Base-by-base conservation (phyloP, 257 asterid species). In the Lavandula angustifolia region DNA sequence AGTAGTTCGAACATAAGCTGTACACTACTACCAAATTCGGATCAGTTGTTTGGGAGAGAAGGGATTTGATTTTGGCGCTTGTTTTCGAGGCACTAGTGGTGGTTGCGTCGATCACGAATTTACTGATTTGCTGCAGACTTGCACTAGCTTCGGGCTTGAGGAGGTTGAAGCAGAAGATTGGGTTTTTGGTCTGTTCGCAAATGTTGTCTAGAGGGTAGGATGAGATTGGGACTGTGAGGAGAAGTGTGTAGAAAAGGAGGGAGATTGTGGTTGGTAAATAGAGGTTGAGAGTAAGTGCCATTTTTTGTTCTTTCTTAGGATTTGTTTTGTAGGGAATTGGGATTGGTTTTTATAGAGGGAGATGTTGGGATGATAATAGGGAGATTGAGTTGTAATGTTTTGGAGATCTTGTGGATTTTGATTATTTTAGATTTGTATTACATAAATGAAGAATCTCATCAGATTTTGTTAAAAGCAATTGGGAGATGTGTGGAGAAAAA, bases 1-100 rank as follows among this genome's bases (percentile, higher is more conserved):
- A 73, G 54, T 67, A 73, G 37, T 67, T 73, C 0, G 70, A 22
- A 29, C 78, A 73, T 0, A 67, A 27, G 60, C 48, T 67, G 9
- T 74, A 74, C 5, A 74, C 74, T 7, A 38, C 41, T 22, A 9
- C 31, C 0, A 74, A 32, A n/a, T 49, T 74, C 5, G 62, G 75
- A 13, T 74, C 75, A 1, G 0, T 31, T 1, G 66, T 17, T 12
- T 18, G 9, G 60, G 79, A 17, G 37, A 62, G 35, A 47, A 68
- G 62, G 22, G 67, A 62, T 32, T 48, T 53, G 18, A 62, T 56
- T 18, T 63, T 54, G 32, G 67, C 27, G 41, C 22, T 55, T n/a
- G 75, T 56, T n/a, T 4, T 4, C 1, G 52, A 4, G 38, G 27
- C 75, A 27, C 9, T 40, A 3, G 51, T 2, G 9, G 17, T 0